Percentiles rank a stretch among this genome's conserved stretches.
These are phyloP conservation scores for Phytopythium mirpurense DNA, from an alignment of 352 stramenopile species.

Conservation along the genomic window DNA sequence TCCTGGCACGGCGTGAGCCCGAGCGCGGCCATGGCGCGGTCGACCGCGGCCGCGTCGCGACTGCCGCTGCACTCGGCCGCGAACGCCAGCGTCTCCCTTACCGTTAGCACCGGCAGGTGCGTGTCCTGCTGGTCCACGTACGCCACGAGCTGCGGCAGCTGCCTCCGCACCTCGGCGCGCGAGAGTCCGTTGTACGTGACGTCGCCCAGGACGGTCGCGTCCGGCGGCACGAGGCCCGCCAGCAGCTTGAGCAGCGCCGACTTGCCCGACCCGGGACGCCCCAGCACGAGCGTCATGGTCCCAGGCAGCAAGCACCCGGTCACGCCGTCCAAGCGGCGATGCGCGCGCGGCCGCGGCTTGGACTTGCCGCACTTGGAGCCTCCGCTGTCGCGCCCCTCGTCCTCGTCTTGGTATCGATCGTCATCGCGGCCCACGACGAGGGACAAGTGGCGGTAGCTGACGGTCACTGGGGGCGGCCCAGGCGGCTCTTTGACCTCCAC, in stretches of 20 bases:
- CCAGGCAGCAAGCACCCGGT: constrained; percentile 23
- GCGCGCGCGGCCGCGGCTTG: no score
- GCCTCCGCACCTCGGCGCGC: constrained; percentile 22
- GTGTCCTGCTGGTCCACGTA: constrained; percentile 54
- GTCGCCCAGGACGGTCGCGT: constrained; percentile 17
- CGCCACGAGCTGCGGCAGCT: constrained; percentile 11
- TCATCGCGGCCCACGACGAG: no score
- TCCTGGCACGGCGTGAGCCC: constrained; percentile 28
- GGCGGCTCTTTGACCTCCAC: no score
- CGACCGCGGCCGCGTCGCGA: constrained; percentile 15
- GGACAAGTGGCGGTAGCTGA: no score
- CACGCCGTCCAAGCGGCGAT: background rate
- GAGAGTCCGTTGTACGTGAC: constrained; percentile 39
- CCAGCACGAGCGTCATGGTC: constrained; percentile 43
- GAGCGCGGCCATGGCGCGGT: constrained; percentile 2
- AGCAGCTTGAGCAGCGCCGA: constrained; percentile 43
- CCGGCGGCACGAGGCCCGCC: constrained; percentile 21
- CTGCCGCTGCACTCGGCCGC: constrained; percentile 55
- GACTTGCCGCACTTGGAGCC: no score
- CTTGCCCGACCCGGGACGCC: constrained; percentile 35
- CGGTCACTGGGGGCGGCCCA: no score
- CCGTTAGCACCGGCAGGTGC: constrained; percentile 34
- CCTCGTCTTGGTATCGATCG: no score
- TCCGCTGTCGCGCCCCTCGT: no score
- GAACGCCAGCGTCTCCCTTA: constrained; percentile 86